A percentile compares a stretch with the other conserved stretches of the same genome.
Conservation (phyloP, 352 stramenopile species). For the Globisporangium lucens region DNA sequence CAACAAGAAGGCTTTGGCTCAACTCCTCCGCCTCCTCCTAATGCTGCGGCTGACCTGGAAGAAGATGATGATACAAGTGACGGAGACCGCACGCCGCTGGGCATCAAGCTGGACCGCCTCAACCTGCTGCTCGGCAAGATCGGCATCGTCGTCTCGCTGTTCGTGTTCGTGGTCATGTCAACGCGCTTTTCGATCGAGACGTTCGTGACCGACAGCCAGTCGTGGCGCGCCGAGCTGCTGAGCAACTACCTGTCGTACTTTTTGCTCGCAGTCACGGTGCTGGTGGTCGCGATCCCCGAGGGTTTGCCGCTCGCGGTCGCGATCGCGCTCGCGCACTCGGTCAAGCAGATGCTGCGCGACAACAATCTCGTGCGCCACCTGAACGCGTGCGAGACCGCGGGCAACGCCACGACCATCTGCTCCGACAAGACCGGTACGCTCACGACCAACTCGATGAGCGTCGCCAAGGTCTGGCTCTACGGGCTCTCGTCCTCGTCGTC, state of each 20-base stretch:
- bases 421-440: conserved; percentile 96
- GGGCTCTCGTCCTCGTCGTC: not conserved
- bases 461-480: conserved; percentile 75
- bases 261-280: conserved; percentile 85
- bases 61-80: not conserved
- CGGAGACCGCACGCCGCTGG: conserved; percentile 37
- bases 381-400: conserved; percentile 96
- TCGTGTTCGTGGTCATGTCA: conserved; percentile 63
- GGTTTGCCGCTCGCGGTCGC: conserved; percentile 88
- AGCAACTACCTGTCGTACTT: conserved; percentile 73
- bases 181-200: conserved; percentile 54
- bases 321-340: conserved; percentile 87
- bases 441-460: conserved; percentile 95
- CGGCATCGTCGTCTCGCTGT: conserved; percentile 45
- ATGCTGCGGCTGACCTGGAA: not conserved
- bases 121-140: conserved; percentile 71
- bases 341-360: conserved; percentile 95
- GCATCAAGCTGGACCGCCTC: conserved; percentile 73
- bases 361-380: conserved; percentile 96
- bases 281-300: conserved; percentile 87
- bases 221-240: conserved; percentile 36
- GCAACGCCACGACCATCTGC: conserved; percentile 96
- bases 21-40: not conserved
- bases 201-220: conserved; percentile 42
- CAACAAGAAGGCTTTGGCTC: too few species aligned